Percentiles rank a stretch among this genome's conserved stretches.
phyloP scores from a whole-genome alignment of 169 alveolate genomes.

The Plasmodium reichenowi region DNA sequence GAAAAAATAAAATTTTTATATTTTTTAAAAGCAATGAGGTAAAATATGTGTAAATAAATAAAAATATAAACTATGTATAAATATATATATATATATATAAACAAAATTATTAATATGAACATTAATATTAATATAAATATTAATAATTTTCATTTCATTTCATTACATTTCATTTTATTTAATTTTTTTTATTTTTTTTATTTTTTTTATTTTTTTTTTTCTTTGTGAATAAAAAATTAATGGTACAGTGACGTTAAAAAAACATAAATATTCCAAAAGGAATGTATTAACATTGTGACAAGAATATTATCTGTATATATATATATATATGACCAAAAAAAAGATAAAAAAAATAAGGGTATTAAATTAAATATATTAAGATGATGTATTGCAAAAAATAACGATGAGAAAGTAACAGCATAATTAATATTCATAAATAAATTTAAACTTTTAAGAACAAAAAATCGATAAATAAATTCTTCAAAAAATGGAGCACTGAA shows the following conservation, averaged over 20 bases:
- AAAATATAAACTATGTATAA: too few species aligned
- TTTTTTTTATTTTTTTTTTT: not conserved
- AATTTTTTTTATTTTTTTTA: too few species aligned
- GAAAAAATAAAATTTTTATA: too few species aligned
- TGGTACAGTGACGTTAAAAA: constrained; percentile 41
- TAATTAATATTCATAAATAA: constrained; percentile 71
- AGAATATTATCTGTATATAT: constrained; percentile 69
- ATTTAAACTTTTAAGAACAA: constrained; percentile 63
- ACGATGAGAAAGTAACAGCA: constrained; percentile 63
- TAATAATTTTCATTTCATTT: not conserved
- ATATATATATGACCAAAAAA: constrained; percentile 75
- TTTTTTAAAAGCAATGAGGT: too few species aligned
- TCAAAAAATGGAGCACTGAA: constrained; percentile 77
- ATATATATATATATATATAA: too few species aligned
- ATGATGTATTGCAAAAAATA: constrained; percentile 71
- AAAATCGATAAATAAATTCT: constrained; percentile 72
- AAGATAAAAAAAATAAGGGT: constrained; percentile 68
- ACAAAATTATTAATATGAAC: too few species aligned
- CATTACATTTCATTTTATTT: not conserved
- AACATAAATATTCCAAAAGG: constrained; percentile 70
- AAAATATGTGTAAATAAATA: too few species aligned
- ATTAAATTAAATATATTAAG: constrained; percentile 59
- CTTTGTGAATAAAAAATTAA: not conserved
- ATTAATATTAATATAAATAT: not conserved
- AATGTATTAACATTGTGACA: constrained; percentile 65